These are phyloP conservation scores for Polytrichum formosum DNA, from an alignment of 225 moss, liverwort and hornwort species.

Conservation along the genomic window DNA sequence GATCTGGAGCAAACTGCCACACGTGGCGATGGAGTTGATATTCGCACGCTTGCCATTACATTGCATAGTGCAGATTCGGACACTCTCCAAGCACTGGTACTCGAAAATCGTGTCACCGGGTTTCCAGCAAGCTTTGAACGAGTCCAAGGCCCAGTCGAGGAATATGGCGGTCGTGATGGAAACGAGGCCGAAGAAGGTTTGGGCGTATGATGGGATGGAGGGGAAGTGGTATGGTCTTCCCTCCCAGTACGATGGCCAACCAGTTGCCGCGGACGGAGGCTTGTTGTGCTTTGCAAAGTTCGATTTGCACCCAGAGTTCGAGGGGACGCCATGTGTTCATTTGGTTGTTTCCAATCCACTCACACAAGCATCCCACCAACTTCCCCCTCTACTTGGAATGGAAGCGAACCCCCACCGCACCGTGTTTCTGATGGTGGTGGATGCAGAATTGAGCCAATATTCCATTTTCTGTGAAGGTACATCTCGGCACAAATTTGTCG, in stretches of 20 bases:
- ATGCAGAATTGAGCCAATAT: neutral
- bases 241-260: no score
- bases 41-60: neutral
- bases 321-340: neutral
- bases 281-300: neutral
- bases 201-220: neutral
- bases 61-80: neutral
- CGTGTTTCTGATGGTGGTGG: neutral
- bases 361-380: neutral
- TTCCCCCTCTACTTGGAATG: neutral
- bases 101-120: neutral
- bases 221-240: neutral
- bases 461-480: no score
- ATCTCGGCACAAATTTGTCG: no score
- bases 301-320: neutral
- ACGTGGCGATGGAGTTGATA: neutral
- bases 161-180: no score
- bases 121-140: neutral
- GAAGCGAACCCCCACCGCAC: neutral
- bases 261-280: neutral
- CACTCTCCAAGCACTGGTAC: neutral
- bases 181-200: neutral
- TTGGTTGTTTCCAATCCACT: neutral
- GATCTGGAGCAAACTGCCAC: slow-evolving; percentile 1
- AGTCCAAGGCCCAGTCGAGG: no score